Percentiles rank a stretch among this genome's conserved stretches.
phyloP scores from a whole-genome alignment of 2,329 filamentous ascomycete genomes.

The Alternaria atra region DNA sequence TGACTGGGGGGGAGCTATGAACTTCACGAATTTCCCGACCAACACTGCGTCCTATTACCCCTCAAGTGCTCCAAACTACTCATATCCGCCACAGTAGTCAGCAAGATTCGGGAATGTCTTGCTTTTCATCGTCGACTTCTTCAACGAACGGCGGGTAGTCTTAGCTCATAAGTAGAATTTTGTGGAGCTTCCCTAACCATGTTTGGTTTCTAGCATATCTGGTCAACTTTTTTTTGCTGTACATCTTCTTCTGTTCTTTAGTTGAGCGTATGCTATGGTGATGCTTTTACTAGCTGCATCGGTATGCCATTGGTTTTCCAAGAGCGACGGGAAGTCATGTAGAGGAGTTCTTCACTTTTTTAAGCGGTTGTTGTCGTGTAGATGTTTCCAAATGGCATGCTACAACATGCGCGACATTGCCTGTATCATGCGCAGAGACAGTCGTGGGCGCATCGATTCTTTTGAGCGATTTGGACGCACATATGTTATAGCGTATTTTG shows the following conservation, averaged over 20 bases:
- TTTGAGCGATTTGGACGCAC: background rate
- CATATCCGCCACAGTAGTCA: background rate
- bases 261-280: background rate
- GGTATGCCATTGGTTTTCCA: background rate
- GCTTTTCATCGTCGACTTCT: background rate
- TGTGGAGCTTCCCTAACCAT: background rate
- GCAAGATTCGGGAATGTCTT: background rate
- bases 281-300: background rate
- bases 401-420: background rate
- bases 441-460: background rate
- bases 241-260: background rate
- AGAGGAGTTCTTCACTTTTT: background rate
- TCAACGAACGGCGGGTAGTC: no score
- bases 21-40: background rate
- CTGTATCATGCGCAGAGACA: background rate
- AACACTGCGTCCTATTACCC: background rate
- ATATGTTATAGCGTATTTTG: background rate
- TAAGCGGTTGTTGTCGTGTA: background rate
- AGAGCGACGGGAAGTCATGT: background rate
- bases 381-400: background rate
- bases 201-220: background rate
- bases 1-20: background rate
- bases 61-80: background rate
- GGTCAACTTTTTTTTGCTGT: background rate
- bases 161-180: background rate